phyloP scores from a whole-genome alignment of 176 grass and related monocot genomes.

The Juncus effusus region DNA sequence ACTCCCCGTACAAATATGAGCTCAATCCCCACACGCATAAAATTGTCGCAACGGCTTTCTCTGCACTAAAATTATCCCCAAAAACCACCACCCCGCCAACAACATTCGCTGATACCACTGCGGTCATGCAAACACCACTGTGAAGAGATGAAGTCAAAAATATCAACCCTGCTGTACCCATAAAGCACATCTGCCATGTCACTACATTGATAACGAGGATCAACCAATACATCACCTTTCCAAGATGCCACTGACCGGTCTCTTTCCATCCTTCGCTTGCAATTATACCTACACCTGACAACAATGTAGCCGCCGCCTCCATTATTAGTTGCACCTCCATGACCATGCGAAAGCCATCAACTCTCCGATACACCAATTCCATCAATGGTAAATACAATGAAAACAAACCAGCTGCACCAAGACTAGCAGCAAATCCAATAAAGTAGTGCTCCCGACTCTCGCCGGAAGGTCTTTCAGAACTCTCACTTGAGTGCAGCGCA shows the following conservation, averaged over 20 bases:
- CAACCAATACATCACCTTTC: constrained; percentile 44
- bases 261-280: constrained; percentile 31
- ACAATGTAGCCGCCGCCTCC: constrained; percentile 43
- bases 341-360: constrained; percentile 42
- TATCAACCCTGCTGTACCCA: constrained; percentile 82
- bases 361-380: constrained; percentile 61
- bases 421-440: constrained; percentile 61
- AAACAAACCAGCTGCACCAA: constrained; percentile 67
- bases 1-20: constrained; percentile 85
- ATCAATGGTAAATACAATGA: constrained; percentile 71
- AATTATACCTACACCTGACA: constrained; percentile 41
- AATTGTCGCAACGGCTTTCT: constrained; percentile 63
- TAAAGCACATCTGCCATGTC: constrained; percentile 92
- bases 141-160: constrained; percentile 77
- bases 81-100: constrained; percentile 61
- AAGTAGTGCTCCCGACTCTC: constrained; percentile 31
- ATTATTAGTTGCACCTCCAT: constrained; percentile 88
- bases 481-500: constrained; percentile 42
- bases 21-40: constrained; percentile 77
- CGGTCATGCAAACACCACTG: constrained; percentile 83
- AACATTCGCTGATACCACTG: constrained; percentile 64
- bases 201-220: constrained; percentile 42
- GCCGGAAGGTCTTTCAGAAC: constrained; percentile 33
- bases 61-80: constrained; percentile 63
- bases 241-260: constrained; percentile 37